Percentiles rank a stretch among this genome's conserved stretches.
phyloP scores from a whole-genome alignment of 106 monocot genomes.

The Apostasia ramifera region DNA sequence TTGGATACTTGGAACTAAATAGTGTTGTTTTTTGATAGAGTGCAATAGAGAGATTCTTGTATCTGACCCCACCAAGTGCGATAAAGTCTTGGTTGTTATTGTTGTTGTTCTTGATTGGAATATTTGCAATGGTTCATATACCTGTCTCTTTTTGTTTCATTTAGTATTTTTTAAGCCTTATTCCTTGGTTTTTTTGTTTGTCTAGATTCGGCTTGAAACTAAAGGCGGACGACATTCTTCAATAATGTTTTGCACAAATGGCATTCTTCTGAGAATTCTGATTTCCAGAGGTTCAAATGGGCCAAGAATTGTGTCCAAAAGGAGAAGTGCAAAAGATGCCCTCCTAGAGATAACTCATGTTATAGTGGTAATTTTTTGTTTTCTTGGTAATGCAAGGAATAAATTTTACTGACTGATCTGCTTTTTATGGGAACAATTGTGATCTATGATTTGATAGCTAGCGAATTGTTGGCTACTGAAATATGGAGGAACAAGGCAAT shows the following conservation, averaged over 20 bases:
- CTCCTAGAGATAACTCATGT: conserved; percentile 70
- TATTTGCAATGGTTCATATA: not conserved
- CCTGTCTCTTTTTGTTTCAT: not conserved
- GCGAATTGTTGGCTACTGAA: not conserved
- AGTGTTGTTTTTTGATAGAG: too few species aligned
- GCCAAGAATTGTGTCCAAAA: conserved; percentile 21
- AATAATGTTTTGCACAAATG: conserved; percentile 98
- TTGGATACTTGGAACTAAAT: too few species aligned
- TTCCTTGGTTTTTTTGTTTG: not conserved
- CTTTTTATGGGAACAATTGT: too few species aligned
- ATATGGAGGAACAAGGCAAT: too few species aligned
- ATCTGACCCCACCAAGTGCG: too few species aligned
- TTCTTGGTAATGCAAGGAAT: not conserved
- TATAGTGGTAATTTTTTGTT: conserved; percentile 61
- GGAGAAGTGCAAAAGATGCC: conserved; percentile 23
- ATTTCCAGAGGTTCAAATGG: conserved; percentile 52
- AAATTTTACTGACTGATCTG: too few species aligned
- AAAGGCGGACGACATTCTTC: conserved; percentile 91
- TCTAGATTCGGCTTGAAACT: conserved; percentile 87
- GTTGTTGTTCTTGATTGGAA: not conserved
- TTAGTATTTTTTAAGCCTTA: not conserved
- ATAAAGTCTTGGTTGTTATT: not conserved
- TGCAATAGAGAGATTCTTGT: too few species aligned
- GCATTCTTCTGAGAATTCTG: conserved; percentile 74
- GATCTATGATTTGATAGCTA: not conserved